Percentiles rank a stretch among this genome's conserved stretches.
phyloP scores from a whole-genome alignment of 2,329 filamentous ascomycete species.

The Fusarium sp. region DNA sequence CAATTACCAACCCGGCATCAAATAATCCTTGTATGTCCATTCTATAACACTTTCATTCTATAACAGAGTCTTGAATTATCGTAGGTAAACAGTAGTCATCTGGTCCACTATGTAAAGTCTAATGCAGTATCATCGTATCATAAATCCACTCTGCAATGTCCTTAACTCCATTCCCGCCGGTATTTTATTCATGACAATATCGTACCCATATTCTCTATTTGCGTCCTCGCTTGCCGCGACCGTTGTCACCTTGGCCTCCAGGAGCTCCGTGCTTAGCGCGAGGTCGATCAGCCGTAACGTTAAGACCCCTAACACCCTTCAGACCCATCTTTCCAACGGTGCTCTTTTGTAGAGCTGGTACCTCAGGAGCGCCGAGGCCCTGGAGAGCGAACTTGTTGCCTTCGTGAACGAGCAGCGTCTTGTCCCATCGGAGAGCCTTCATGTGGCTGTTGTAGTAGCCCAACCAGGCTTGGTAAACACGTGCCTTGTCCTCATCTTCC shows the following conservation, averaged over 20 bases:
- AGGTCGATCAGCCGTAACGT: slow-evolving; percentile 58
- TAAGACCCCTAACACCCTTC: slow-evolving; percentile 62
- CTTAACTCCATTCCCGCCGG: slow-evolving; percentile 16
- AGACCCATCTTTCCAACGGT: slow-evolving; percentile 69
- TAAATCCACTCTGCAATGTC: slow-evolving; percentile 2
- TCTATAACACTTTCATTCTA: neutral
- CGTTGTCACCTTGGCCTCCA: slow-evolving; percentile 13
- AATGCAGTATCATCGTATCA: slow-evolving; percentile 15
- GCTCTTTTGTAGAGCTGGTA: slow-evolving; percentile 59
- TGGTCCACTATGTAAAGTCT: slow-evolving; percentile 19
- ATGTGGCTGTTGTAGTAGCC: slow-evolving; percentile 65
- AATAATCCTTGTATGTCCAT: neutral
- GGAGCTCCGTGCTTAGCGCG: slow-evolving; percentile 41
- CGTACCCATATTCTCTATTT: neutral
- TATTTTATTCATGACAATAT: neutral
- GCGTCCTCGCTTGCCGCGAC: slow-evolving; percentile 22
- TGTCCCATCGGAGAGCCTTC: slow-evolving; percentile 58
- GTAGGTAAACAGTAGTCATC: neutral
- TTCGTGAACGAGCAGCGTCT: slow-evolving; percentile 59
- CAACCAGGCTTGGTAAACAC: slow-evolving; percentile 67
- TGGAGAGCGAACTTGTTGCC: slow-evolving; percentile 63
- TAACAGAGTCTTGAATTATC: slow-evolving; percentile 5
- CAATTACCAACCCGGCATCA: neutral
- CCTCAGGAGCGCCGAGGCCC: slow-evolving; percentile 59
- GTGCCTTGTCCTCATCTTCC: slow-evolving; percentile 57